Percentiles rank a stretch among this genome's conserved stretches.
Conservation (phyloP, 352 stramenopile species). For the Phytophthora pinifolia region DNA sequence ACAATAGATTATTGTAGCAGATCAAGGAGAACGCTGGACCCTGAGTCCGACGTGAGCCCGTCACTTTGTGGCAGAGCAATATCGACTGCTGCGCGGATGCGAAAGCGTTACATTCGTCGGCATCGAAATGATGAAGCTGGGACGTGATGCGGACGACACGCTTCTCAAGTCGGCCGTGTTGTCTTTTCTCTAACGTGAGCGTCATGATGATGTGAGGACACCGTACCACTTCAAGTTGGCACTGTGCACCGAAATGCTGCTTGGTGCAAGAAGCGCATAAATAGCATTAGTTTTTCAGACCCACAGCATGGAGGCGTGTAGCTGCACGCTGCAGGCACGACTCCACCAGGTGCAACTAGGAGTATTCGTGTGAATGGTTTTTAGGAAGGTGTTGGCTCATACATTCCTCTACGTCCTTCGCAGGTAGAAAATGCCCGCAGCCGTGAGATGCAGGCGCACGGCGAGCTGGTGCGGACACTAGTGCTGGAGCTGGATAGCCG, state of each 20-base stretch:
- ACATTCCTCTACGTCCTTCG: not conserved
- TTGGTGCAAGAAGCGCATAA: slow-evolving; percentile 9
- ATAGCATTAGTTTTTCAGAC: slow-evolving; percentile 17
- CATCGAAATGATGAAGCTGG: not conserved
- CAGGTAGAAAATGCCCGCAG: slow-evolving; percentile 48
- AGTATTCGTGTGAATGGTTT: not conserved
- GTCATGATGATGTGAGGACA: too few relatives aligned
- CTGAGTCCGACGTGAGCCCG: not conserved
- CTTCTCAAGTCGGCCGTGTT: not conserved
- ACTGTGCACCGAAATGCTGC: not conserved
- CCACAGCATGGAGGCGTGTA: slow-evolving; percentile 14
- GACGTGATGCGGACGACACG: slow-evolving; percentile 10
- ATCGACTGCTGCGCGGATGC: too few relatives aligned
- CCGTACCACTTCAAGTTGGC: slow-evolving; percentile 7
- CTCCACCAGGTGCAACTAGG: slow-evolving; percentile 36
- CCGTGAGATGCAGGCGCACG: slow-evolving; percentile 53
- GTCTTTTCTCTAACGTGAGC: not conserved
- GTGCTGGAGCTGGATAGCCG: slow-evolving; percentile 32
- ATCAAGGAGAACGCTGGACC: too few relatives aligned
- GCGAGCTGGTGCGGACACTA: slow-evolving; percentile 35
- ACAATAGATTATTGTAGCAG: too few relatives aligned
- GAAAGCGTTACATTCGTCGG: too few relatives aligned
- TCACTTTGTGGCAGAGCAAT: too few relatives aligned
- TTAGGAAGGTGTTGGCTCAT: not conserved
- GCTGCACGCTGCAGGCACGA: slow-evolving; percentile 34